Evolutionary conservation across 164 flowering plant species (phyloP).

Genomic region (Macadamia tetraphylla): DNA sequence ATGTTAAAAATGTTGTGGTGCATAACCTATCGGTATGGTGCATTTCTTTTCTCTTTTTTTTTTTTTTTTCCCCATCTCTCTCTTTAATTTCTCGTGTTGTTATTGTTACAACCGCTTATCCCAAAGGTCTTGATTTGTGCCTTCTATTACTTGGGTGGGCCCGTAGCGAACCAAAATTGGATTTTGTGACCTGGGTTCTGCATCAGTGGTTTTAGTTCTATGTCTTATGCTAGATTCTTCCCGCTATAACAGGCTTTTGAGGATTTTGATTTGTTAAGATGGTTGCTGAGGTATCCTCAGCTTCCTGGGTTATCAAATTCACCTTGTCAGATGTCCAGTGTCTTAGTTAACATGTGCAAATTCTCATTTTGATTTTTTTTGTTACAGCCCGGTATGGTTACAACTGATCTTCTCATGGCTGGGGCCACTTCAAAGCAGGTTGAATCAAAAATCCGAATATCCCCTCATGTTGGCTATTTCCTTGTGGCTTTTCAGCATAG

Average conservation of each 20-base stretch:
- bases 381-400: constrained; percentile 97
- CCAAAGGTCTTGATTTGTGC: no score
- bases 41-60: background rate
- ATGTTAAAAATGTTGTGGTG: constrained; percentile 75
- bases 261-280: background rate
- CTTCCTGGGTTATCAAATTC: background rate
- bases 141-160: no score
- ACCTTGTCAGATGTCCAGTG: background rate
- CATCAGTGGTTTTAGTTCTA: no score
- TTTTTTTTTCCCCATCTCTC: background rate
- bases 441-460: no score
- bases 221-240: background rate
- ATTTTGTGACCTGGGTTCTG: no score
- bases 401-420: constrained; percentile 95
- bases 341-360: background rate
- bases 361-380: background rate
- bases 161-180: no score
- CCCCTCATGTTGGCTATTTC: background rate
- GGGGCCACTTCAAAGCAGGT: constrained; percentile 97
- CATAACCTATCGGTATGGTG: constrained; percentile 86
- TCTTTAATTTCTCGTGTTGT: background rate
- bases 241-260: background rate
- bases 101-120: no score
- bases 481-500: background rate
- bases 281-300: background rate